phyloP scores from a whole-genome alignment of 2,329 filamentous ascomycete genomes.

The Aaosphaeria pasadenensis region DNA sequence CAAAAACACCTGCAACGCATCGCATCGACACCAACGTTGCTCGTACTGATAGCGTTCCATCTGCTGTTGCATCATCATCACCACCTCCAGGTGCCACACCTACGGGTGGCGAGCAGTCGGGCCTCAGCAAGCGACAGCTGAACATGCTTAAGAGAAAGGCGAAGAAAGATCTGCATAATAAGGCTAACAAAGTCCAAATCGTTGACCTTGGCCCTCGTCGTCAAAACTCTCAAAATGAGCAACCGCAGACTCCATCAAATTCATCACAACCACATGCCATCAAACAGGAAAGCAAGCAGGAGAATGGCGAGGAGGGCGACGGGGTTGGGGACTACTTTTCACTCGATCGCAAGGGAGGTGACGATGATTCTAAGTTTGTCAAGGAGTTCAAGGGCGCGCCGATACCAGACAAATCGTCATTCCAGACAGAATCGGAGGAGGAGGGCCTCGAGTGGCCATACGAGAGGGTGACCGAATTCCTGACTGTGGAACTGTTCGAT shows the following conservation, averaged over 20 bases:
- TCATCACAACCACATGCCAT: conserved; percentile 52
- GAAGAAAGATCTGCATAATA: conserved; percentile 84
- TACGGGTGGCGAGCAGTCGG: conserved; percentile 40
- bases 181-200: conserved; percentile 84
- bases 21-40: conserved; percentile 52
- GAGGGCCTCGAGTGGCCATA: conserved; percentile 90
- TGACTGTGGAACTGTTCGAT: conserved; percentile 92
- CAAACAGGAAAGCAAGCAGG: conserved; percentile 59
- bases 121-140: conserved; percentile 86
- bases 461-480: conserved; percentile 87
- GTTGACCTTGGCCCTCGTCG: conserved; percentile 77
- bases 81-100: conserved; percentile 42
- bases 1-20: conserved; percentile 36
- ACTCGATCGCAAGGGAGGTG: conserved; percentile 73
- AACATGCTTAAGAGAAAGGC: conserved; percentile 94
- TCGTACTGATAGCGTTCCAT: conserved; percentile 45
- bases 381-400: conserved; percentile 90
- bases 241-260: conserved; percentile 50
- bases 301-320: conserved; percentile 58
- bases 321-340: conserved; percentile 75
- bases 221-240: conserved; percentile 58
- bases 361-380: conserved; percentile 89
- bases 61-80: conserved; percentile 43
- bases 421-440: conserved; percentile 73
- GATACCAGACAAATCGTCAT: conserved; percentile 78